Conservation (phyloP, 169 alveolate genomes). For the Plasmodium knowlesi region DNA sequence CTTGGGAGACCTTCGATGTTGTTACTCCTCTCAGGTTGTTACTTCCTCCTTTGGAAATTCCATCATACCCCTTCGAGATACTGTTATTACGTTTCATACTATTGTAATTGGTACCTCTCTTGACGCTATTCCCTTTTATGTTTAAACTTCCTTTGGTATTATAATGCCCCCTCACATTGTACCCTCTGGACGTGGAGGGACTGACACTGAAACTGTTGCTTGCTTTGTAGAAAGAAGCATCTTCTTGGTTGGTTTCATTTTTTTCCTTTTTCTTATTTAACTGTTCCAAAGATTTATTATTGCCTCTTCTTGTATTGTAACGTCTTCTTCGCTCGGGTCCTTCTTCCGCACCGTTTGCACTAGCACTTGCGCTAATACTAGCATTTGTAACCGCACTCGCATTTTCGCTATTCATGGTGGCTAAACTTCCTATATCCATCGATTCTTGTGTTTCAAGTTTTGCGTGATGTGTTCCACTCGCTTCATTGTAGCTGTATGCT, state of each 20-base stretch:
- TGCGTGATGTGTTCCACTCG: neutral
- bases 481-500: neutral
- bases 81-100: neutral
- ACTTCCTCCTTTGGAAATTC: neutral
- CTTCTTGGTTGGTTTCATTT: neutral
- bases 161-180: neutral
- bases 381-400: neutral
- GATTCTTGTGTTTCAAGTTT: neutral
- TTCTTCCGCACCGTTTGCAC: neutral
- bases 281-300: neutral
- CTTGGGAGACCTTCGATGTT: neutral
- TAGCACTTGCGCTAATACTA: neutral
- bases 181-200: neutral
- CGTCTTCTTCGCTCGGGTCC: constrained; percentile 6
- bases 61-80: neutral
- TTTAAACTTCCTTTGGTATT: neutral
- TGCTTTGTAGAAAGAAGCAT: neutral
- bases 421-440: neutral
- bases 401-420: neutral
- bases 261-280: constrained; percentile 1
- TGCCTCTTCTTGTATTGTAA: constrained; percentile 45
- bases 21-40: neutral
- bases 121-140: neutral
- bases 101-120: neutral
- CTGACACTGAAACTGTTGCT: neutral